Percentiles rank a stretch among this genome's conserved stretches.
Conservation (phyloP, 2,329 filamentous ascomycete genomes). For the Hansfordia pulvinata region DNA sequence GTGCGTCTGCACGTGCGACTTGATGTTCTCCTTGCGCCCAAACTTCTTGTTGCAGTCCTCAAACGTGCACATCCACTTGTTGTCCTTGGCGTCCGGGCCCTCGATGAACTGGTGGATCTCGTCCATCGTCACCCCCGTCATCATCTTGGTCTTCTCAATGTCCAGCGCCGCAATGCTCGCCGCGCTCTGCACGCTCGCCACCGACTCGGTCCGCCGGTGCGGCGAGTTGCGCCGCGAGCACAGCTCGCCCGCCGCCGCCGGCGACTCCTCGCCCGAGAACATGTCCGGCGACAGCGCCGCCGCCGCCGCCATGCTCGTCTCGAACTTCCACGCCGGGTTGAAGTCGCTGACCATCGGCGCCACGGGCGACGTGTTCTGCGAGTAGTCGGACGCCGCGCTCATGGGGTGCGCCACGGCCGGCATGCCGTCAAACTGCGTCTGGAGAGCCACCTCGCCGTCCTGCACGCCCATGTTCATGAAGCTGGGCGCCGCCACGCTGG, state of each 20-base stretch:
- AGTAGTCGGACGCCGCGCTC: conserved; percentile 29
- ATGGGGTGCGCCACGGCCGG: conserved; percentile 19
- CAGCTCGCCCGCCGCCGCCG: conserved; percentile 9
- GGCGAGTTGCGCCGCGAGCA: conserved; percentile 17
- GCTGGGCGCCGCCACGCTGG: conserved; percentile 40
- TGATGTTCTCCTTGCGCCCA: conserved; percentile 97
- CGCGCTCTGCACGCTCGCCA: conserved; percentile 42
- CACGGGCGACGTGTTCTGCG: conserved; percentile 39
- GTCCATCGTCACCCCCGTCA: conserved; percentile 78
- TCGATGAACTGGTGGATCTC: conserved; percentile 67
- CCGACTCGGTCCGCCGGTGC: conserved; percentile 45
- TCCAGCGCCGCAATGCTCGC: conserved; percentile 49
- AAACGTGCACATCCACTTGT: conserved; percentile 67
- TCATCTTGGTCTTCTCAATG: conserved; percentile 51
- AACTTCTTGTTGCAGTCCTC: conserved; percentile 79
- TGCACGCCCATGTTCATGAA: conserved; percentile 38
- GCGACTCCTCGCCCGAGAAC: conserved; percentile 8
- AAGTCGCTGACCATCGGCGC: conserved; percentile 31
- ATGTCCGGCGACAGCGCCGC: conserved; percentile 2
- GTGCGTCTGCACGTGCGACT: conserved; percentile 95
- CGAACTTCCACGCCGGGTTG: conserved; percentile 28
- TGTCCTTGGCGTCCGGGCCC: conserved; percentile 57
- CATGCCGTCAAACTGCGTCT: conserved; percentile 23
- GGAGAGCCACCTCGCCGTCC: conserved; percentile 22
- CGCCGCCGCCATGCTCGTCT: conserved; percentile 18